Percentiles rank a stretch among this genome's conserved stretches.
These are phyloP conservation scores for Mycena epipterygia DNA, from an alignment of 768 basidiomycete species.

Conservation along the genomic window DNA sequence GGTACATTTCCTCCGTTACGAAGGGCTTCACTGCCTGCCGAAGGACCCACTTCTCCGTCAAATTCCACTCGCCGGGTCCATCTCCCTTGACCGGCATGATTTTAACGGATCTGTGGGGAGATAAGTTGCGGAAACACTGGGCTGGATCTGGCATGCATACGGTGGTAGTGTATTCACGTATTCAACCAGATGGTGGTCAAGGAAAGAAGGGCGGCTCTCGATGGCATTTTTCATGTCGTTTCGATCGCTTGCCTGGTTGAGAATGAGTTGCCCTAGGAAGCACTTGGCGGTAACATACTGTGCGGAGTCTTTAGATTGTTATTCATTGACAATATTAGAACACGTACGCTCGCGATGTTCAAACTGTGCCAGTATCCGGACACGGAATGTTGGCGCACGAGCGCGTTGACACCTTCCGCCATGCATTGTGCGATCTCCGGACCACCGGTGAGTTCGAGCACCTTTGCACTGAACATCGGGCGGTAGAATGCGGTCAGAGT, in stretches of 20 bases:
- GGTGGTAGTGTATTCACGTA: conserved; percentile 32
- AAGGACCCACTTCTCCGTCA: conserved; percentile 35
- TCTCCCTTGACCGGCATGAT: conserved; percentile 13
- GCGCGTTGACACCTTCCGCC: conserved; percentile 10
- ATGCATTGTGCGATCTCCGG: neutral
- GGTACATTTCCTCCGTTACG: conserved; percentile 34
- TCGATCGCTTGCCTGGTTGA: conserved; percentile 28
- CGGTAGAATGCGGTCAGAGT: neutral
- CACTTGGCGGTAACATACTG: conserved; percentile 32
- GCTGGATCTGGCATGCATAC: no score
- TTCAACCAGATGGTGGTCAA: conserved; percentile 35
- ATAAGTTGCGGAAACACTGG: neutral
- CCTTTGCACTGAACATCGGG: conserved; percentile 1
- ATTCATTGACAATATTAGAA: neutral
- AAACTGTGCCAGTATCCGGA: conserved; percentile 29
- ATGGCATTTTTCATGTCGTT: conserved; percentile 30
- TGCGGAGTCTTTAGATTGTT: neutral
- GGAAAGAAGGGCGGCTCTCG: conserved; percentile 20
- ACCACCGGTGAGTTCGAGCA: neutral
- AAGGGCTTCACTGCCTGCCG: conserved; percentile 33
- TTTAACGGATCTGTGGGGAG: conserved; percentile 16
- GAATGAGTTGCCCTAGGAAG: neutral
- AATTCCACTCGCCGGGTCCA: conserved; percentile 4
- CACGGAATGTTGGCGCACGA: conserved; percentile 3
- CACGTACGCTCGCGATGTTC: conserved; percentile 20